Conservation (phyloP, 78 protist genomes). For the Chrysochromulina parva region DNA sequence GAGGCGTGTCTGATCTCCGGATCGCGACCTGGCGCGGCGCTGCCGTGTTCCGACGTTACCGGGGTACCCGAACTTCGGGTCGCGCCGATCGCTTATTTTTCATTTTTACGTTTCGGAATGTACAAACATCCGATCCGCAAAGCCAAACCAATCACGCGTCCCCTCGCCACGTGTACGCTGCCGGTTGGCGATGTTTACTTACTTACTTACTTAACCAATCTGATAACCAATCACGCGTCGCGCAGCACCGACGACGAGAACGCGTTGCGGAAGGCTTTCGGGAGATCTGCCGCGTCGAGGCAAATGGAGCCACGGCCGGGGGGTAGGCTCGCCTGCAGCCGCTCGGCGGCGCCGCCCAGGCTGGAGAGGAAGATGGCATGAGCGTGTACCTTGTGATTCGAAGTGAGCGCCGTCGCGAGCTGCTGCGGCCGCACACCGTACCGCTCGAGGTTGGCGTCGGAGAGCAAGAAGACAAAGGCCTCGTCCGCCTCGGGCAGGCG, state of each 20-base stretch:
- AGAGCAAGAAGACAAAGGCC: slow-evolving; percentile 60
- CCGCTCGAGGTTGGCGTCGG: slow-evolving; percentile 74
- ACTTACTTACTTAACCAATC: too few relatives aligned
- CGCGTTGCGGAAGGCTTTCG: not conserved
- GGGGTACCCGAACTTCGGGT: too few relatives aligned
- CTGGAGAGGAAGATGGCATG: slow-evolving; percentile 63
- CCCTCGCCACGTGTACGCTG: too few relatives aligned
- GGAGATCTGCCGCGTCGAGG: not conserved
- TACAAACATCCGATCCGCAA: too few relatives aligned
- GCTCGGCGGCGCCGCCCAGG: slow-evolving; percentile 9
- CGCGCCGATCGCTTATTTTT: too few relatives aligned
- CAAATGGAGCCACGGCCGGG: slow-evolving; percentile 68
- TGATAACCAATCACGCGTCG: not conserved
- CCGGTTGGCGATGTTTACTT: too few relatives aligned
- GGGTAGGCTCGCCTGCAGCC: slow-evolving; percentile 39
- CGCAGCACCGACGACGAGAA: not conserved
- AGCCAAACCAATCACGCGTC: too few relatives aligned
- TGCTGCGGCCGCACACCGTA: slow-evolving; percentile 57
- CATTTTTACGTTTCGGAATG: too few relatives aligned
- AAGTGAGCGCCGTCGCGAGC: not conserved
- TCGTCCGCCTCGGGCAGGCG: slow-evolving; percentile 52
- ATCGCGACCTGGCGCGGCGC: too few relatives aligned
- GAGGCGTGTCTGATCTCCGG: too few relatives aligned
- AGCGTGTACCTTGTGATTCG: slow-evolving; percentile 49
- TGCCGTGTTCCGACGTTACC: too few relatives aligned